Base-by-base conservation (phyloP, 805 yeast species). In the Saccharomycopsis olivae region DNA sequence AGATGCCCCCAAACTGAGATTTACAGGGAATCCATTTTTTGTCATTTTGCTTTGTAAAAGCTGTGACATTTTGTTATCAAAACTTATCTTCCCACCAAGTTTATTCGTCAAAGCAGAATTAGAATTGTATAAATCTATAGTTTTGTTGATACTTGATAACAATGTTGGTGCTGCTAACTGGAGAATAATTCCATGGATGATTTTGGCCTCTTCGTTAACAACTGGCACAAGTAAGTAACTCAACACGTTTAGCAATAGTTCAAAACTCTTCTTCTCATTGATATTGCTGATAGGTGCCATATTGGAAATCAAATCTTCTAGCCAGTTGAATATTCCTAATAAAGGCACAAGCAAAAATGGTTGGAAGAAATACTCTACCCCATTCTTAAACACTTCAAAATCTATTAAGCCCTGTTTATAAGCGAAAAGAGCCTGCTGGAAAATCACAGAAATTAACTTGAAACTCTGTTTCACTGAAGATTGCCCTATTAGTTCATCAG, bases 301-400 rank as follows among this genome's bases (percentile, higher is more conserved):
- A 27, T 47, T 51, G 57, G 61, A 60, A 4, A 74, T 53, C 35
- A 64, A 65, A 17, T 64, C 57, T 35, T 62, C 62, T 18, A 60
- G 59, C 71, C 68, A 80, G 49, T 50, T 71, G 55, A 73, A 52
- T 2, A 76, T 69, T n/a, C 73, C 71, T 4, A 72, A 59, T 25
- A 76, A 52, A 10, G 78, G 69, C 5, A 71, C 63, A 1, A 82
- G 64, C 48, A 89, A 63, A 47, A 84, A 82, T 2, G 85, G 81
- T 51, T 88, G 95, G 33, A 82, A 64, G 49, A 89, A 81, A 52
- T 88, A 86, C 52, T 88, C 96, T 27, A 89, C 63, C 0, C 96
- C 96, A 41, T 82, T 83, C 35, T 67, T 68, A 30, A 86, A 62
- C 3, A 75, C 69, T 3, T 76, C 78, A 8, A 68, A 55, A 47